These are phyloP conservation scores for Cinnamomum micranthum DNA, from an alignment of 164 flowering plant genomes.

Conservation along the genomic window DNA sequence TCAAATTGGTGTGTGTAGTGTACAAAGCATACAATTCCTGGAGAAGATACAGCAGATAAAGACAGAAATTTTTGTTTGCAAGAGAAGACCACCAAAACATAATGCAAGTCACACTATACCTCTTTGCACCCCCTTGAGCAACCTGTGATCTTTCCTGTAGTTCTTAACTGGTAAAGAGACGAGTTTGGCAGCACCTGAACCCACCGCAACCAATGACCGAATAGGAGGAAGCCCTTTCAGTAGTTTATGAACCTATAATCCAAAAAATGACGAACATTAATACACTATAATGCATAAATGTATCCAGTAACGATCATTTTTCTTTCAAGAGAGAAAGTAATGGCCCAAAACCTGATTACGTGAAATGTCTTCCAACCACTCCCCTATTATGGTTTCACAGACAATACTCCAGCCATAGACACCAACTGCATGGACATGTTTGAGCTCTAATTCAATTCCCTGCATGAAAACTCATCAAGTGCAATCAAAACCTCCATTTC, in stretches of 20 bases:
- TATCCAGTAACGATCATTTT: background rate
- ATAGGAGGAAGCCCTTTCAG: constrained; percentile 80
- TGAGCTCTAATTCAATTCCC: constrained; percentile 91
- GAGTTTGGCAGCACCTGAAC: constrained; percentile 90
- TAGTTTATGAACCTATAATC: constrained; percentile 59
- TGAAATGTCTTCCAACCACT: constrained; percentile 97
- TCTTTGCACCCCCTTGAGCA: constrained; percentile 94
- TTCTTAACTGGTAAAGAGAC: constrained; percentile 76
- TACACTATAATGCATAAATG: background rate
- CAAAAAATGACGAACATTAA: background rate
- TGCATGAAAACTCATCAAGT: constrained; percentile 29
- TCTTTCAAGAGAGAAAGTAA: background rate
- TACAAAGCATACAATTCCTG: background rate
- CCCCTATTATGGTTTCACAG: constrained; percentile 75
- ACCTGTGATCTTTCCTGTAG: constrained; percentile 72
- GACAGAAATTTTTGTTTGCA: too few species aligned
- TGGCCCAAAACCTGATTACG: constrained; percentile 78
- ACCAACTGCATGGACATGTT: constrained; percentile 84
- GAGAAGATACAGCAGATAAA: background rate
- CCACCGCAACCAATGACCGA: constrained; percentile 75
- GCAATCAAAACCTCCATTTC: constrained; percentile 7
- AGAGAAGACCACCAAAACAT: background rate
- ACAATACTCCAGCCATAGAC: constrained; percentile 85
- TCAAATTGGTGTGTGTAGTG: background rate
- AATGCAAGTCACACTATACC: constrained; percentile 35